Conservation (phyloP, 192 early-diverging fungal species). For the Coemansia sp. region DNA sequence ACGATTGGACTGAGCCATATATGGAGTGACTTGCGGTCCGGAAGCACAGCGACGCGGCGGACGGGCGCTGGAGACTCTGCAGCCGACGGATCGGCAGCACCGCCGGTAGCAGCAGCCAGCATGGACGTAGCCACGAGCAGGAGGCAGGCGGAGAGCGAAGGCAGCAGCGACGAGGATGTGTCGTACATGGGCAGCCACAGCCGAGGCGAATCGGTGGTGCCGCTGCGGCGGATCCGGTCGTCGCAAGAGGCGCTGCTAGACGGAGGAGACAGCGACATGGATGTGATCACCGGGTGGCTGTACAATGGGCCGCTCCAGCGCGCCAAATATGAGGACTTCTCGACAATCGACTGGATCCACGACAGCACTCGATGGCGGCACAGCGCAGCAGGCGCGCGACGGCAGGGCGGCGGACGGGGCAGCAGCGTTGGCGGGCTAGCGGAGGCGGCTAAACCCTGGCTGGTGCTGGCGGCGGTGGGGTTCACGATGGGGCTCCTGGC, state of each 20-base stretch:
- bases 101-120: not conserved
- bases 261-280: slow-evolving; percentile 29
- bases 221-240: slow-evolving; percentile 33
- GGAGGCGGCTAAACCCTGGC: slow-evolving; percentile 43
- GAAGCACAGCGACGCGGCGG: slow-evolving; percentile 1
- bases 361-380: slow-evolving; percentile 50
- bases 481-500: slow-evolving; percentile 47
- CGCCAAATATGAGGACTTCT: slow-evolving; percentile 57
- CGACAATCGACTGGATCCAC: slow-evolving; percentile 59
- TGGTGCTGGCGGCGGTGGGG: slow-evolving; percentile 44
- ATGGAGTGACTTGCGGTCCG: not conserved
- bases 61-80: no score
- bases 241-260: slow-evolving; percentile 46
- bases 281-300: slow-evolving; percentile 55
- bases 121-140: not conserved
- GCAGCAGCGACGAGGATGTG: slow-evolving; percentile 9
- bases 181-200: slow-evolving; percentile 27
- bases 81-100: not conserved
- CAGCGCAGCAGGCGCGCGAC: slow-evolving; percentile 25
- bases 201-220: slow-evolving; percentile 19
- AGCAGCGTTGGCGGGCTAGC: slow-evolving; percentile 9
- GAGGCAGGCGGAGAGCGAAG: not conserved
- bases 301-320: slow-evolving; percentile 53
- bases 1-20: not conserved
- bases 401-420: slow-evolving; percentile 15